Percentiles rank a stretch among this genome's conserved stretches.
phyloP scores from a whole-genome alignment of 805 yeast genomes.

The Millerozyma miso region DNA sequence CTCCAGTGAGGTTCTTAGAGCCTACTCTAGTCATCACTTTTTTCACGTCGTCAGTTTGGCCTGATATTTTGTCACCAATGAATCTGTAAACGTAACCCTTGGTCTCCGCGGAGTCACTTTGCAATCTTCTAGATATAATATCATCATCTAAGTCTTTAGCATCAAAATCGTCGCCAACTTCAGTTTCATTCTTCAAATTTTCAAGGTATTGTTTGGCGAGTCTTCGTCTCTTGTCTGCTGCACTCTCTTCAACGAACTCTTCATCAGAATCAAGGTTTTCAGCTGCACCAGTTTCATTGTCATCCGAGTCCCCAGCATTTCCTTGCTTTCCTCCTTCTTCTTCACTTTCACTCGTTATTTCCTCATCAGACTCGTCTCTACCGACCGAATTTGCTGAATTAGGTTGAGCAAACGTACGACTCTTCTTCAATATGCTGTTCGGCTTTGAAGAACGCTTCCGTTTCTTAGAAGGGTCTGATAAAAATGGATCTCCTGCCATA shows the following conservation, averaged over 20 bases:
- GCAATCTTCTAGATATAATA: constrained; percentile 72
- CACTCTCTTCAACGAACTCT: constrained; percentile 70
- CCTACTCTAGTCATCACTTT: constrained; percentile 54
- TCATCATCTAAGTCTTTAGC: constrained; percentile 91
- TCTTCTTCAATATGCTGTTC: constrained; percentile 12
- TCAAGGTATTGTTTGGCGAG: constrained; percentile 90
- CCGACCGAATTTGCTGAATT: constrained; percentile 1
- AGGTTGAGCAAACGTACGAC: constrained; percentile 15
- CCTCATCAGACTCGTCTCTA: constrained; percentile 41
- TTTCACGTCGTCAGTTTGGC: constrained; percentile 38
- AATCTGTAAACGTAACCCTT: constrained; percentile 78
- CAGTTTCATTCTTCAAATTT: constrained; percentile 57
- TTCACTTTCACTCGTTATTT: constrained; percentile 48
- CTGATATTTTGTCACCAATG: constrained; percentile 47
- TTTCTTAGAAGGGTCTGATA: constrained; percentile 56
- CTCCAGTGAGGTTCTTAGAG: constrained; percentile 51
- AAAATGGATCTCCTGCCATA: constrained; percentile 60
- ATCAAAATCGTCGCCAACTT: constrained; percentile 43
- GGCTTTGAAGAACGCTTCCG: constrained; percentile 35
- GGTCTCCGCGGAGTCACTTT: constrained; percentile 84
- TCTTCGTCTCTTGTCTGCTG: constrained; percentile 91
- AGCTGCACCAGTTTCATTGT: constrained; percentile 35
- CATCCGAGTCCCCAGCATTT: constrained; percentile 26
- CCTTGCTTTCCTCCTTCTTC: constrained; percentile 43
- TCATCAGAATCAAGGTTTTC: constrained; percentile 57